Conservation (phyloP, 75 land plant species). For the Selaginella moellendorffii region DNA sequence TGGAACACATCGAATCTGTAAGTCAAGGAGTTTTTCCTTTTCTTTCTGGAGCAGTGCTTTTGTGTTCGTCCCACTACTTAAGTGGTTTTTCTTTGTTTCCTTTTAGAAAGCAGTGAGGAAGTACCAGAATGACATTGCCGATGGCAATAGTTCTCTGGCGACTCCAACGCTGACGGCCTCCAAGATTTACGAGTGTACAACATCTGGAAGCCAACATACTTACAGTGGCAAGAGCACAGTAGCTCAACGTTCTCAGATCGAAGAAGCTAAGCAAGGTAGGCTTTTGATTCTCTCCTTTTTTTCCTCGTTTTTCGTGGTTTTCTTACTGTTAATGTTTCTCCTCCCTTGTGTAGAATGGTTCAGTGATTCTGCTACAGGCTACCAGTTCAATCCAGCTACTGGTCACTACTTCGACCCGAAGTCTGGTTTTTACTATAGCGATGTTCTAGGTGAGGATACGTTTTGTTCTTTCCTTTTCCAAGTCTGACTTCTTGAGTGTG, state of each 20-base stretch:
- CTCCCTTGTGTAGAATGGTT: conserved; percentile 52
- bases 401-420: conserved; percentile 61
- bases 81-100: not conserved
- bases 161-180: not conserved
- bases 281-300: not conserved
- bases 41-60: too few relatives aligned
- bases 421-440: conserved; percentile 68
- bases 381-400: conserved; percentile 46
- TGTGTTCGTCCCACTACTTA: too few relatives aligned
- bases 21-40: conserved; percentile 11
- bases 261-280: not conserved
- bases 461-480: not conserved
- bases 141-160: not conserved
- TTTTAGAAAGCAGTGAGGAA: conserved; percentile 81
- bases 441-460: conserved; percentile 40
- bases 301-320: not conserved
- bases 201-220: not conserved
- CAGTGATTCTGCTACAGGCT: conserved; percentile 52
- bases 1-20: conserved; percentile 73
- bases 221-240: not conserved
- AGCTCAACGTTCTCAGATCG: not conserved
- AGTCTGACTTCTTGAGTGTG: conserved; percentile 1
- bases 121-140: conserved; percentile 74
- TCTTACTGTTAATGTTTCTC: conserved; percentile 3
- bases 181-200: not conserved